Evolutionary conservation across 2,329 filamentous ascomycete species (phyloP).

Genomic region (Coleophoma cylindrospora): DNA sequence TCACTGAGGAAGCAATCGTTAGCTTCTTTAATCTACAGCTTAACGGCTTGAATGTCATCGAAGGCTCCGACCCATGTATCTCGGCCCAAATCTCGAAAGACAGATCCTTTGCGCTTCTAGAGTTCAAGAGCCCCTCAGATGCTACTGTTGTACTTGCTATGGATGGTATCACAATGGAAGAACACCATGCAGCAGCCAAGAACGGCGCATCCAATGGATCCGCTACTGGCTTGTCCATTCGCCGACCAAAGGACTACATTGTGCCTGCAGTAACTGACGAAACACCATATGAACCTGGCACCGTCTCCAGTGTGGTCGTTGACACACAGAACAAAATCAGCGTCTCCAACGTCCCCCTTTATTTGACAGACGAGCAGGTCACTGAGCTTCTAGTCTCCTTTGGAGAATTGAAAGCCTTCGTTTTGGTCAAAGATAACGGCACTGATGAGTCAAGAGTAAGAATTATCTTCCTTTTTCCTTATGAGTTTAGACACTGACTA

Average conservation of each 20-base stretch:
- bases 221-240: slow-evolving; percentile 63
- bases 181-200: slow-evolving; percentile 53
- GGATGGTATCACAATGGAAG: slow-evolving; percentile 84
- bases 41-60: slow-evolving; percentile 91
- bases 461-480: slow-evolving; percentile 13
- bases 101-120: slow-evolving; percentile 75
- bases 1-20: slow-evolving; percentile 71
- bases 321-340: slow-evolving; percentile 96
- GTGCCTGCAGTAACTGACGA: slow-evolving; percentile 76
- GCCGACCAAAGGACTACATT: slow-evolving; percentile 94
- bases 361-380: slow-evolving; percentile 87
- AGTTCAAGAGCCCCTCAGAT: slow-evolving; percentile 84
- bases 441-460: slow-evolving; percentile 84
- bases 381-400: slow-evolving; percentile 87
- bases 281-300: slow-evolving; percentile 66
- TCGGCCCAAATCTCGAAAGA: slow-evolving; percentile 79
- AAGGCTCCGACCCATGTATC: slow-evolving; percentile 77
- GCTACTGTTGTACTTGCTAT: slow-evolving; percentile 87
- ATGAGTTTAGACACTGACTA: slow-evolving; percentile 22
- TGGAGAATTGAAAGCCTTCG: slow-evolving; percentile 87
- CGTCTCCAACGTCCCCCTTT: slow-evolving; percentile 81
- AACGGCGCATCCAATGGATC: slow-evolving; percentile 46
- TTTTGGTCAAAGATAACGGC: slow-evolving; percentile 79
- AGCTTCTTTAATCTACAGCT: slow-evolving; percentile 95
- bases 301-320: slow-evolving; percentile 74